Evolutionary conservation across 1,284 basidiomycete genomes (phyloP), one percentile per base, ranked within the genome.

Genomic region (Boletus hoseneyae): DNA sequence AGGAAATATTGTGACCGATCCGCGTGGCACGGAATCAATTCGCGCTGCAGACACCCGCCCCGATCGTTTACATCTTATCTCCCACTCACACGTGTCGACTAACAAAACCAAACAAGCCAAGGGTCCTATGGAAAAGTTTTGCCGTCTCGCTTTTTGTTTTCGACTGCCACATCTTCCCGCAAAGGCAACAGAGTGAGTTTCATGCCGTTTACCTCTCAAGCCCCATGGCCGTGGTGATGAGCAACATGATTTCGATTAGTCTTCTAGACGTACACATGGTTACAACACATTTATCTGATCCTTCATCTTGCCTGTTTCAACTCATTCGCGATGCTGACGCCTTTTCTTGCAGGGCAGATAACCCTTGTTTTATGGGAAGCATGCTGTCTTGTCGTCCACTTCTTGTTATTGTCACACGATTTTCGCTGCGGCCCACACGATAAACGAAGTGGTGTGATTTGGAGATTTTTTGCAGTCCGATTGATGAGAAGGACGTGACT

Each of bases 161-260:
- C 12, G 29, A 30, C 29, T 30, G 29, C 29, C 29, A 30, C 11
- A 30, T 30, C 16, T 36, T 36, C 16, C 10, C 2, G 10, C 16
- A 11, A 36, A 16, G 3, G 12, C 9, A 70, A 58, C 77, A 84
- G 13, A 33, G 87, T 87, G 62, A 62, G 85, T 76, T 23, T 48
- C 48, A 13, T 45, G 59, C 16, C 36, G 33, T 52, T 43, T 51
- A 42, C 51, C 42, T 53, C 36, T 37, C 37, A 27, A 38, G 45
- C 47, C 23, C 3, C 38, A 50, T 30, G 45, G 58, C 53, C 54
- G 33, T 35, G 32, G 42, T 76, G 87, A 88, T 87, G 86, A 79
- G 70, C 73, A 76, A 77, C 25, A 50, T 33, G 52, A 56, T 54
- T 16, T 78, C 83, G 87, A 89, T 90, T 90, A 89, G 87, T 90